These are phyloP conservation scores for Stylonectria norvegica DNA, from an alignment of 2,329 filamentous ascomycete genomes.

Conservation along the genomic window DNA sequence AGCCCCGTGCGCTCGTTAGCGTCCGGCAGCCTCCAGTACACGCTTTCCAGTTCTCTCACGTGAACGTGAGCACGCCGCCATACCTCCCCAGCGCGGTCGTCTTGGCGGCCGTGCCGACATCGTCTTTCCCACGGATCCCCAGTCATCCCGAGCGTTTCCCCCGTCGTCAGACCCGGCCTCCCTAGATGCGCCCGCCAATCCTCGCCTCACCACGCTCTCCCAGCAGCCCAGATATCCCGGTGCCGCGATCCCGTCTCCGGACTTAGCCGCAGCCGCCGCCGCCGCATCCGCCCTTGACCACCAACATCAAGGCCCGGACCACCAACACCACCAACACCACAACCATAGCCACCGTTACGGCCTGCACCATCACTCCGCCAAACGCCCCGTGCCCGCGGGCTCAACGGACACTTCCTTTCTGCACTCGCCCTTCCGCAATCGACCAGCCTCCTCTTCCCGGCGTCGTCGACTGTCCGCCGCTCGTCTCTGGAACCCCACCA, in stretches of 20 bases:
- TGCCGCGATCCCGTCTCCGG: constrained; percentile 14
- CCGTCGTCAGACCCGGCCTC: constrained; percentile 24
- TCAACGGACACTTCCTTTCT: constrained; percentile 10
- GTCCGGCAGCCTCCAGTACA: constrained; percentile 4
- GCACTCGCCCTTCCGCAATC: constrained; percentile 42
- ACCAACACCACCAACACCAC: constrained; percentile 10
- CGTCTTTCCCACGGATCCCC: constrained; percentile 48
- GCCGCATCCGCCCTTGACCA: constrained; percentile 18
- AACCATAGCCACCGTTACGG: constrained; percentile 1
- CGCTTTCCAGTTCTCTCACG: constrained; percentile 19
- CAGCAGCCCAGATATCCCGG: constrained; percentile 32
- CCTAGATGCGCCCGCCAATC: constrained; percentile 28
- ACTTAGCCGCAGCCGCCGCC: constrained; percentile 16
- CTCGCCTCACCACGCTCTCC: constrained; percentile 29
- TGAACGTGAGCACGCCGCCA: constrained; percentile 26
- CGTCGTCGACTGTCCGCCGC: constrained; percentile 42
- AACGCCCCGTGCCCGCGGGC: constrained; percentile 1
- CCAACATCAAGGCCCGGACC: constrained; percentile 13
- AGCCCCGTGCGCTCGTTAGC: constrained; percentile 13
- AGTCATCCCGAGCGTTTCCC: constrained; percentile 33
- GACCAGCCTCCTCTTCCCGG: constrained; percentile 26
- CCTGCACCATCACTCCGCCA: too few relatives aligned
- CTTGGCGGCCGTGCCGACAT: constrained; percentile 42
- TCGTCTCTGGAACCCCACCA: constrained; percentile 59
- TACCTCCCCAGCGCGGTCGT: constrained; percentile 41